Percentiles rank a stretch among this genome's conserved stretches.
Evolutionary conservation across 2,329 filamentous ascomycete species (phyloP).

Genomic region (Amauroascus niger): DNA sequence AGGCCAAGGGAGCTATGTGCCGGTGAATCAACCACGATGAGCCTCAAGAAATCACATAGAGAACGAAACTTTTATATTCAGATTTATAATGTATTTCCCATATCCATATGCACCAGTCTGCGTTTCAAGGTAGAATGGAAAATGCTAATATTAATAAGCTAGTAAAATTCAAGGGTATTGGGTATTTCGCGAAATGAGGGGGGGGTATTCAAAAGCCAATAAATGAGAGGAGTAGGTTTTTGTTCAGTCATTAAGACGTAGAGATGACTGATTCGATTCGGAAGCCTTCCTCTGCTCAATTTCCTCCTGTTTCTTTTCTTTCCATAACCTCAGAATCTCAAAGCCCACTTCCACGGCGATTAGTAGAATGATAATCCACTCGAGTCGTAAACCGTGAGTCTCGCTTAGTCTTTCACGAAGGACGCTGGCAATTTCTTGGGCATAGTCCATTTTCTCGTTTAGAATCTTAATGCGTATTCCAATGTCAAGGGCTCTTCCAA

Average conservation of each 20-base stretch:
- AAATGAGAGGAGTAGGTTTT: not conserved
- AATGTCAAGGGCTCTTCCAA: constrained; percentile 81
- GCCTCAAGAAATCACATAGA: no score
- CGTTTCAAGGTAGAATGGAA: no score
- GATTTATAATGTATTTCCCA: no score
- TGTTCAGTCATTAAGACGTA: not conserved
- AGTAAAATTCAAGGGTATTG: no score
- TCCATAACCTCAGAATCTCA: constrained; percentile 64
- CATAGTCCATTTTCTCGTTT: constrained; percentile 97
- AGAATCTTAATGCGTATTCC: constrained; percentile 80
- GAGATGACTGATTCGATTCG: not conserved
- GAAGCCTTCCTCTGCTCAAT: constrained; percentile 16
- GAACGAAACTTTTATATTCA: no score
- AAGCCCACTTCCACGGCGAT: constrained; percentile 90
- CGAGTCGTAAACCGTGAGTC: constrained; percentile 75
- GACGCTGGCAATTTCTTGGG: constrained; percentile 85
- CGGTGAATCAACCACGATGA: no score
- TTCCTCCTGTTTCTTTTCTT: constrained; percentile 46
- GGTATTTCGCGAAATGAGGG: not conserved
- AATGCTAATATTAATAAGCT: no score
- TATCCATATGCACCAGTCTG: no score
- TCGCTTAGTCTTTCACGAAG: constrained; percentile 81
- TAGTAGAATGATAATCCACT: constrained; percentile 91
- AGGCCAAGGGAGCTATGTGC: no score
- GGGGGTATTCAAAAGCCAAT: not conserved